A percentile compares a stretch with the other conserved stretches of the same genome.
Conservation (phyloP, 306 rosid species). For the Quercus variabilis region DNA sequence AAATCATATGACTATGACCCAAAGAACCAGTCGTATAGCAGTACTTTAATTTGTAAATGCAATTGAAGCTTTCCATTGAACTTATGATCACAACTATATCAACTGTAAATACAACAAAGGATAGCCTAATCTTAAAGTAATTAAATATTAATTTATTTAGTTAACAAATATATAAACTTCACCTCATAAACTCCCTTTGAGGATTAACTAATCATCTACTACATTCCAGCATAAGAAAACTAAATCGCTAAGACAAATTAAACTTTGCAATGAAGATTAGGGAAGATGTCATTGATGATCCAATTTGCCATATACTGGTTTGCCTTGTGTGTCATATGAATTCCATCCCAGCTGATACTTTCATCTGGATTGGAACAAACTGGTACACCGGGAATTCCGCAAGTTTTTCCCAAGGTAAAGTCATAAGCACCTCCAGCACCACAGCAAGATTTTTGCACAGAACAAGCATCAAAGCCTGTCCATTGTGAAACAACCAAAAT, state of each 20-base stretch:
- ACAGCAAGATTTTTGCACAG: conserved; percentile 21
- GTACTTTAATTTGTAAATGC: no score
- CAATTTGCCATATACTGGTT: not conserved
- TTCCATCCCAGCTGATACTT: conserved; percentile 20
- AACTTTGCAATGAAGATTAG: not conserved
- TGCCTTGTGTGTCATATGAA: conserved; percentile 17
- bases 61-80: no score
- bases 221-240: no score
- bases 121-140: no score
- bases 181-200: no score
- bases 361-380: conserved; percentile 8
- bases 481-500: not conserved
- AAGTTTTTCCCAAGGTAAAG: not conserved
- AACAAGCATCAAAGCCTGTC: conserved; percentile 7
- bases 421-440: conserved; percentile 11
- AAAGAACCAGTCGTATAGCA: no score
- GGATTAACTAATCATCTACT: no score
- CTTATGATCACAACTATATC: no score
- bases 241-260: not conserved
- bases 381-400: conserved; percentile 1
- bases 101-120: no score
- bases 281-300: conserved; percentile 12
- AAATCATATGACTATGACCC: no score
- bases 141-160: no score
- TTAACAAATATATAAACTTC: no score